These are phyloP conservation scores for Candida succiphila DNA, from an alignment of 805 yeast species.

Conservation along the genomic window DNA sequence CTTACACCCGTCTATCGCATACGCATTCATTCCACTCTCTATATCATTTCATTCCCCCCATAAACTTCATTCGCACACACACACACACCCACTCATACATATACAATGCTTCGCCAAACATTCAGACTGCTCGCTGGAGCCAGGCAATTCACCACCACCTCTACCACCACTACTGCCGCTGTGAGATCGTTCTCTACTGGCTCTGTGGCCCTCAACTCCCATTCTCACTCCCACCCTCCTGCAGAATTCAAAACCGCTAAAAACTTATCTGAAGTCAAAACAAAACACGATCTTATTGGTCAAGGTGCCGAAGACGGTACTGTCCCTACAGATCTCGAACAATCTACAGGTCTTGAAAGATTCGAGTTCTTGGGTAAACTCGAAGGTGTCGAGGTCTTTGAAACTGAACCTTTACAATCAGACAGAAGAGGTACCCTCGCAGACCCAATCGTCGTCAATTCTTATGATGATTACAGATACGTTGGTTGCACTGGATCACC, in stretches of 20 bases:
- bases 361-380: constrained; percentile 86
- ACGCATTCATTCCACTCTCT: no score
- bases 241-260: constrained; percentile 52
- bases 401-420: constrained; percentile 77
- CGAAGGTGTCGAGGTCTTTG: constrained; percentile 93
- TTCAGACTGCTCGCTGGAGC: no score
- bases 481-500: constrained; percentile 97
- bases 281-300: constrained; percentile 73
- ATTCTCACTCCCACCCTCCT: constrained; percentile 19
- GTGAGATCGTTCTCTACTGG: constrained; percentile 25
- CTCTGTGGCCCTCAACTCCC: constrained; percentile 14
- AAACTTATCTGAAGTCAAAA: constrained; percentile 67
- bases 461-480: constrained; percentile 87
- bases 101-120: no score
- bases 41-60: no score
- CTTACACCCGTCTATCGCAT: no score
- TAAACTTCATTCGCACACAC: no score
- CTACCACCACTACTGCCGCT: no score
- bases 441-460: constrained; percentile 83
- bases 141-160: no score
- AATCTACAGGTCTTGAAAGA: constrained; percentile 98
- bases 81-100: no score
- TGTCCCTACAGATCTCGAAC: constrained; percentile 90
- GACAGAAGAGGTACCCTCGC: constrained; percentile 85
- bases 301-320: constrained; percentile 79